Conservation (phyloP, 768 basidiomycete genomes). For the Steccherinum ochraceum region DNA sequence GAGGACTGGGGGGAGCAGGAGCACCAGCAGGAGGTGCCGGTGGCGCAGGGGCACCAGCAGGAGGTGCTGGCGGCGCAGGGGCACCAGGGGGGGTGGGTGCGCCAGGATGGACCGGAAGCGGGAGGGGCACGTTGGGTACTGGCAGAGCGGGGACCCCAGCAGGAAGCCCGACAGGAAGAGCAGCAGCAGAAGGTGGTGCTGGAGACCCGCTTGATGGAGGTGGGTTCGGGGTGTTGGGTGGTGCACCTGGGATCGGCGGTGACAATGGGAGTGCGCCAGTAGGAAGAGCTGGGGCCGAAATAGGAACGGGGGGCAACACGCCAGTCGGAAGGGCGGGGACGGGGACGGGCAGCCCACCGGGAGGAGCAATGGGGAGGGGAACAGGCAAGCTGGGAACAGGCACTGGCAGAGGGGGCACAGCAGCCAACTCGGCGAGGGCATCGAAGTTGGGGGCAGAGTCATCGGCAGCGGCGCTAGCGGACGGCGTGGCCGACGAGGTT, state of each 20-base stretch:
- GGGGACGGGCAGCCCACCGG: neutral
- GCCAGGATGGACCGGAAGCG: too few relatives aligned
- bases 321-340: neutral
- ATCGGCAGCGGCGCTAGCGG: neutral
- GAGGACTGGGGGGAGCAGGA: neutral
- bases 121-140: too few relatives aligned
- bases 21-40: neutral
- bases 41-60: neutral
- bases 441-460: neutral
- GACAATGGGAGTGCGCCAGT: too few relatives aligned
- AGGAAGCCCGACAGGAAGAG: neutral
- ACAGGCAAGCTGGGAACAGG: neutral
- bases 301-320: neutral
- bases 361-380: neutral
- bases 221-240: too few relatives aligned
- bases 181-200: neutral
- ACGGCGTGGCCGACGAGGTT: neutral
- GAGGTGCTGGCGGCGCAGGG: neutral
- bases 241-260: too few relatives aligned
- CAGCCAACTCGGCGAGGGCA: neutral
- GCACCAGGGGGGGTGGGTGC: too few relatives aligned
- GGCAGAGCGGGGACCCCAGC: neutral
- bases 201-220: too few relatives aligned
- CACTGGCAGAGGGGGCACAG: neutral
- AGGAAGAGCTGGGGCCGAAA: neutral